These are phyloP conservation scores for Geotrichum carabidarum DNA, from an alignment of 1,139 yeast genomes.

Conservation along the genomic window DNA sequence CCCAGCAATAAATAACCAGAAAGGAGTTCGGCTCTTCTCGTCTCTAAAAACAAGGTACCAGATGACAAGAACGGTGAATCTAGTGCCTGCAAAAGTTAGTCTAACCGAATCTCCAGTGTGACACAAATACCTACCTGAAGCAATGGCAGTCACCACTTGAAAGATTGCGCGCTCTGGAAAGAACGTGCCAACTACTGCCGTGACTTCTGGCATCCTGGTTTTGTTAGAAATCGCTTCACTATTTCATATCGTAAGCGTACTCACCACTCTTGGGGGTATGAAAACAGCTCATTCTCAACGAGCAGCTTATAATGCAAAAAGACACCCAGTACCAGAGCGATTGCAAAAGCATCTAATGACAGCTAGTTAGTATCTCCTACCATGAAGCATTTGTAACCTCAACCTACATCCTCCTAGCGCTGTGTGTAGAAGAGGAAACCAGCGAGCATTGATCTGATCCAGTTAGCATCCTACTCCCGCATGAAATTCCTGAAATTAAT, in stretches of 20 bases:
- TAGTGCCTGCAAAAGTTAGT: conserved; percentile 41
- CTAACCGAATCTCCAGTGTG: conserved; percentile 50
- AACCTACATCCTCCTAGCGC: conserved; percentile 14
- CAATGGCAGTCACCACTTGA: conserved; percentile 65
- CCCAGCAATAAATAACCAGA: conserved; percentile 6
- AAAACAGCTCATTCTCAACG: conserved; percentile 11
- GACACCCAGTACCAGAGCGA: conserved; percentile 9
- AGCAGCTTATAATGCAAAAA: conserved; percentile 11
- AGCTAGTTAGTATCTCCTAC: background rate
- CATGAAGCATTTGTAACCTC: background rate
- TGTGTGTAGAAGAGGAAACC: conserved; percentile 16
- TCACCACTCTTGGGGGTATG: conserved; percentile 12
- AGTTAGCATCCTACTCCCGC: background rate
- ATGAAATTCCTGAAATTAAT: background rate
- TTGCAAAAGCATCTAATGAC: conserved; percentile 6
- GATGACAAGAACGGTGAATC: conserved; percentile 64
- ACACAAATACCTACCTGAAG: conserved; percentile 47
- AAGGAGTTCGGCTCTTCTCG: conserved; percentile 3
- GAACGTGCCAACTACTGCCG: conserved; percentile 9
- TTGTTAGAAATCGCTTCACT: background rate
- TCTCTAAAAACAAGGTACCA: conserved; percentile 54
- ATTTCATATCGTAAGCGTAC: background rate
- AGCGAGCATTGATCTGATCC: conserved; percentile 15
- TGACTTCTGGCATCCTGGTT: conserved; percentile 13
- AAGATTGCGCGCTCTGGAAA: conserved; percentile 78